Evolutionary conservation across 371 early-diverging fungal genomes (phyloP).

Genomic region (Mortierella sp.): DNA sequence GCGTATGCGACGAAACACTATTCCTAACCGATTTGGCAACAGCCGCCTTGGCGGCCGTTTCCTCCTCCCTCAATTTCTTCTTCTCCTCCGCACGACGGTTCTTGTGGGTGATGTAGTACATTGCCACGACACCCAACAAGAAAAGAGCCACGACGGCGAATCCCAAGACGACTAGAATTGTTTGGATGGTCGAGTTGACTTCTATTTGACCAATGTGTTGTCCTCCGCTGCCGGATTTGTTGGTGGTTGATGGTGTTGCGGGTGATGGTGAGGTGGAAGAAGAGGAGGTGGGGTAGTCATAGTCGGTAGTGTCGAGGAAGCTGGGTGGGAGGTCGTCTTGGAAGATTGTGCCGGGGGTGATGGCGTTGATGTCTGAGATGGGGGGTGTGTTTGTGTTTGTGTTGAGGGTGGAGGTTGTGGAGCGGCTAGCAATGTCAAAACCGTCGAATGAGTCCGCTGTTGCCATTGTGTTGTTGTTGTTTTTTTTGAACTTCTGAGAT

Average conservation of each 20-base stretch:
- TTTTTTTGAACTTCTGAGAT: neutral
- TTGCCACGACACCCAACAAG: conserved; percentile 35
- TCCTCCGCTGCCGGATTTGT: neutral
- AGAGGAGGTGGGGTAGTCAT: neutral
- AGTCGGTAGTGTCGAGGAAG: conserved; percentile 12
- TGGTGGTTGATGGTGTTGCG: neutral
- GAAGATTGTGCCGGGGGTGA: conserved; percentile 30
- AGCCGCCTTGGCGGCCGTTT: neutral
- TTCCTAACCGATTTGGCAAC: neutral
- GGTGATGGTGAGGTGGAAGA: neutral
- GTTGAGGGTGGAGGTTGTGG: neutral
- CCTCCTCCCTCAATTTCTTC: conserved; percentile 14
- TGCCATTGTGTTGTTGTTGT: neutral
- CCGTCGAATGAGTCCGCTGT: neutral
- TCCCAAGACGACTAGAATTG: conserved; percentile 27
- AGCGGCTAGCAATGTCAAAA: neutral
- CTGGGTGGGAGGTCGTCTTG: conserved; percentile 26
- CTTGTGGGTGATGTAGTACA: conserved; percentile 36
- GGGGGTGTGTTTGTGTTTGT: neutral
- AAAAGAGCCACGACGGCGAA: conserved; percentile 30
- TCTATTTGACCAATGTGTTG: conserved; percentile 15
- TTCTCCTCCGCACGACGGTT: conserved; percentile 34
- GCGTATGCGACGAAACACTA: neutral
- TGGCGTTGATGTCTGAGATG: conserved; percentile 16
- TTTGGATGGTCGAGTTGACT: conserved; percentile 39